Percentiles rank a stretch among this genome's conserved stretches.
phyloP scores from a whole-genome alignment of 1,284 basidiomycete genomes.

The Cryptococcus sp. region DNA sequence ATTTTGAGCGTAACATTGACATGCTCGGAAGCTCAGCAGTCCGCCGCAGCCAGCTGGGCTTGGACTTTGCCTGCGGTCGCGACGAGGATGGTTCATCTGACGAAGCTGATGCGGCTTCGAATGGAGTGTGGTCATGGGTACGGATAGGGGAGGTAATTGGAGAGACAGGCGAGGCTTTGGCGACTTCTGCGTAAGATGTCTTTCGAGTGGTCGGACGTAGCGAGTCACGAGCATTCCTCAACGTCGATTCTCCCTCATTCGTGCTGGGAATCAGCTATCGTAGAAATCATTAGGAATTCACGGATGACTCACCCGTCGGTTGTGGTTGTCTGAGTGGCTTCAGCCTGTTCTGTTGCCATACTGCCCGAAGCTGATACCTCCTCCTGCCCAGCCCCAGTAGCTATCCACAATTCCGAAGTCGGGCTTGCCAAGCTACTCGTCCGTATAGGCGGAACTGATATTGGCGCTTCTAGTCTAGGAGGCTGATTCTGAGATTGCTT shows the following conservation, averaged over 20 bases:
- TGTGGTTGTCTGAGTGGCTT: background rate
- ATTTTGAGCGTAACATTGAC: slow-evolving; percentile 26
- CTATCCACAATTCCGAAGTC: background rate
- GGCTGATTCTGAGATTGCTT: slow-evolving; percentile 3
- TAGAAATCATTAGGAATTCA: background rate
- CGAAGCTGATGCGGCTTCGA: slow-evolving; percentile 8
- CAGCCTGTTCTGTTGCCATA: too few species aligned
- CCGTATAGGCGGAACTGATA: background rate
- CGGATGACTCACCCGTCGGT: background rate
- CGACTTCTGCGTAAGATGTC: slow-evolving; percentile 17
- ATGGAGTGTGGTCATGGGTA: slow-evolving; percentile 7
- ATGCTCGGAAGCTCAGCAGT: slow-evolving; percentile 27
- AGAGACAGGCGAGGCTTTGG: slow-evolving; percentile 6
- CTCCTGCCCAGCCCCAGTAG: background rate
- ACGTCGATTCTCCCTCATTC: slow-evolving; percentile 16
- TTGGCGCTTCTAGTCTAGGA: background rate
- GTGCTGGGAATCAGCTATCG: slow-evolving; percentile 7
- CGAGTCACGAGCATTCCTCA: slow-evolving; percentile 23
- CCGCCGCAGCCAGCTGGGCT: slow-evolving; percentile 40
- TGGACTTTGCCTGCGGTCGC: slow-evolving; percentile 28
- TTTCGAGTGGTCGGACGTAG: slow-evolving; percentile 22
- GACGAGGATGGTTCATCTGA: slow-evolving; percentile 21
- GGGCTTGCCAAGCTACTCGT: background rate
- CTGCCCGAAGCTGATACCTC: background rate
- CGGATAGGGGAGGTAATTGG: slow-evolving; percentile 3